Evolutionary conservation across 192 early-diverging fungal species (phyloP).

Genomic region (Geosiphon pyriformis): DNA sequence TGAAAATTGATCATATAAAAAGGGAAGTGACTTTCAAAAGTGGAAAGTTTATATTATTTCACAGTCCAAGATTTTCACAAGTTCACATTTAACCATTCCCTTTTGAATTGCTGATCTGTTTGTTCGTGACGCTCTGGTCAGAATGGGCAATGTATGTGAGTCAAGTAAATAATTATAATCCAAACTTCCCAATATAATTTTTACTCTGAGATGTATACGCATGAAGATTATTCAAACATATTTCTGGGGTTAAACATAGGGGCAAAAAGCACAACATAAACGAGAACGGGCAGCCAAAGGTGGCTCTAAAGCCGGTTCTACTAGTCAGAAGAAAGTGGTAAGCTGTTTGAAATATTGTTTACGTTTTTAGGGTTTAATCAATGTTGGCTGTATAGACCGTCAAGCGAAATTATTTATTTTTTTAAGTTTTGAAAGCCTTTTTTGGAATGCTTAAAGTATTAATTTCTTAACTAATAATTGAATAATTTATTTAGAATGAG

Average conservation of each 20-base stretch:
- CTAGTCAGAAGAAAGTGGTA: constrained; percentile 61
- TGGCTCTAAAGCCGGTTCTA: constrained; percentile 34
- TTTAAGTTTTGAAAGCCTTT: not conserved
- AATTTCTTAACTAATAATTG: not conserved
- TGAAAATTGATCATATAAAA: too few species aligned
- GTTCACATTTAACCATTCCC: too few species aligned
- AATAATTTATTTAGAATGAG: constrained; percentile 53
- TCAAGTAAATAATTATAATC: not conserved
- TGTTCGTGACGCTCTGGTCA: too few species aligned
- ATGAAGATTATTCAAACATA: not conserved
- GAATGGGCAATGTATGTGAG: not conserved
- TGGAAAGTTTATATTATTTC: too few species aligned
- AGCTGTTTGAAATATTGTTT: too few species aligned
- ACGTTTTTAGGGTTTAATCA: too few species aligned
- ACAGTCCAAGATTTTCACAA: too few species aligned
- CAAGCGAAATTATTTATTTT: too few species aligned
- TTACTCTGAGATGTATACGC: not conserved
- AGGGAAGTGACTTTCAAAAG: too few species aligned
- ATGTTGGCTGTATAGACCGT: too few species aligned
- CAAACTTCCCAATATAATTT: not conserved
- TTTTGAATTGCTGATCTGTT: too few species aligned
- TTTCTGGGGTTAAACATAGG: constrained; percentile 37
- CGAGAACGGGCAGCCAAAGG: constrained; percentile 64
- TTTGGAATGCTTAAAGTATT: not conserved
- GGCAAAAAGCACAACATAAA: constrained; percentile 60